phyloP scores from a whole-genome alignment of 257 asterid species.

The Solanum tacnaense region DNA sequence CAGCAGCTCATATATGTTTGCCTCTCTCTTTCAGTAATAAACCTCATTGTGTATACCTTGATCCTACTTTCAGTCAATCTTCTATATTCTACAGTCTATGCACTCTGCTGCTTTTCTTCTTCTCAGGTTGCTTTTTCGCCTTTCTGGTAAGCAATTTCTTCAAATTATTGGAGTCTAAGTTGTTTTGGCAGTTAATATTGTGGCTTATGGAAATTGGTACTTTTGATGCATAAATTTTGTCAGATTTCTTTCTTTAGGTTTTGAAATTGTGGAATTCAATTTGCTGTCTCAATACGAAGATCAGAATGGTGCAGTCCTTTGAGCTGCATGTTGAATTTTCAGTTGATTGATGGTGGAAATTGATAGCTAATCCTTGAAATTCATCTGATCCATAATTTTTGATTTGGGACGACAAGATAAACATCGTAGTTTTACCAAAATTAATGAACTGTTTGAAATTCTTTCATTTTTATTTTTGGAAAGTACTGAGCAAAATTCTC shows the following conservation, averaged over 20 bases:
- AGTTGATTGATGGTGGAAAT: too few species aligned
- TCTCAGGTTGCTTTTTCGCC: neutral
- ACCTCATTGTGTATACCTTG: neutral
- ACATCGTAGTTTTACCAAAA: too few species aligned
- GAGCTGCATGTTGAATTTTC: neutral
- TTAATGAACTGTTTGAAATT: too few species aligned
- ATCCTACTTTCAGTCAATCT: neutral
- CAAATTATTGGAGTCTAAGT: neutral
- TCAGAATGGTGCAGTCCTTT: neutral
- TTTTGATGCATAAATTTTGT: neutral
- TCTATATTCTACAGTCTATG: neutral
- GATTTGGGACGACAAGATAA: too few species aligned
- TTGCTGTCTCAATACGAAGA: neutral
- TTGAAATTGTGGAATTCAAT: too few species aligned
- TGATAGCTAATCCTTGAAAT: too few species aligned
- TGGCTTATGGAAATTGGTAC: neutral
- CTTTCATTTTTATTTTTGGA: neutral
- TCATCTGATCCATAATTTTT: too few species aligned
- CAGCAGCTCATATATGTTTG: neutral
- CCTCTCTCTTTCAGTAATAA: neutral
- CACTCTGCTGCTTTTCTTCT: neutral
- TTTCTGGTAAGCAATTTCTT: too few species aligned
- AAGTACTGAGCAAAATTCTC: neutral
- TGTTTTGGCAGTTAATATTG: neutral
- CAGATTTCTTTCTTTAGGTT: too few species aligned